A percentile compares a stretch with the other conserved stretches of the same genome.
Conservation (phyloP, 805 yeast species). For the Ogataea polymorpha region DNA sequence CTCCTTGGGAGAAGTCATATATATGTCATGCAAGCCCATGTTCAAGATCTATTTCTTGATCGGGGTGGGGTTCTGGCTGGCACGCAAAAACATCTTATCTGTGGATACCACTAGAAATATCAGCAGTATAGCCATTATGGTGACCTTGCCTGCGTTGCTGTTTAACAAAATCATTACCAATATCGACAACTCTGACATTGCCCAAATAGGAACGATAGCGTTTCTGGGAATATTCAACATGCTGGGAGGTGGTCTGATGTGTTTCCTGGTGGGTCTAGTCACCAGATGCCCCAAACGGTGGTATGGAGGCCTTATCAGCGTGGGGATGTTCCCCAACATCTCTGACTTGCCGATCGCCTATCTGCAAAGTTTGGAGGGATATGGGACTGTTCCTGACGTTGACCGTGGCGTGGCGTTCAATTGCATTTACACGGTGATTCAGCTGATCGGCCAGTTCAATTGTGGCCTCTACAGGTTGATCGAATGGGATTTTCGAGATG, state of each 20-base stretch:
- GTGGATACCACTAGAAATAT: constrained; percentile 68
- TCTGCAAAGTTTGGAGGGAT: constrained; percentile 64
- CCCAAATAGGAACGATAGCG: constrained; percentile 63
- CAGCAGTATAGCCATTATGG: constrained; percentile 64
- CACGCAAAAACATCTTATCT: constrained; percentile 58
- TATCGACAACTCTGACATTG: constrained; percentile 65
- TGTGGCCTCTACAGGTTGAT: constrained; percentile 71
- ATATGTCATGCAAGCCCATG: constrained; percentile 81
- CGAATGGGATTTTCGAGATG: constrained; percentile 60
- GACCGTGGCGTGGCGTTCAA: constrained; percentile 80
- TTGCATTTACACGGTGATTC: constrained; percentile 70
- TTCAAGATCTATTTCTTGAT: constrained; percentile 75
- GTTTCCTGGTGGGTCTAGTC: constrained; percentile 38
- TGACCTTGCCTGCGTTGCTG: constrained; percentile 71
- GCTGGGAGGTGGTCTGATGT: constrained; percentile 42
- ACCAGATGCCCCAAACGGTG: constrained; percentile 68
- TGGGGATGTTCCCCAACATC: constrained; percentile 74
- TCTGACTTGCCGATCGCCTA: constrained; percentile 87
- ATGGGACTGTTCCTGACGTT: constrained; percentile 57
- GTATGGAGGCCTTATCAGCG: constrained; percentile 68
- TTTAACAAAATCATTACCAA: constrained; percentile 69
- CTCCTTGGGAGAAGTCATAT: constrained; percentile 62
- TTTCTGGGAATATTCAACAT: constrained; percentile 46
- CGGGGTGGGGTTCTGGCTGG: constrained; percentile 61
- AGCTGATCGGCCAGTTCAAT: constrained; percentile 67